Conservation (phyloP, 805 yeast genomes). For the Saccharomycopsis amapae region DNA sequence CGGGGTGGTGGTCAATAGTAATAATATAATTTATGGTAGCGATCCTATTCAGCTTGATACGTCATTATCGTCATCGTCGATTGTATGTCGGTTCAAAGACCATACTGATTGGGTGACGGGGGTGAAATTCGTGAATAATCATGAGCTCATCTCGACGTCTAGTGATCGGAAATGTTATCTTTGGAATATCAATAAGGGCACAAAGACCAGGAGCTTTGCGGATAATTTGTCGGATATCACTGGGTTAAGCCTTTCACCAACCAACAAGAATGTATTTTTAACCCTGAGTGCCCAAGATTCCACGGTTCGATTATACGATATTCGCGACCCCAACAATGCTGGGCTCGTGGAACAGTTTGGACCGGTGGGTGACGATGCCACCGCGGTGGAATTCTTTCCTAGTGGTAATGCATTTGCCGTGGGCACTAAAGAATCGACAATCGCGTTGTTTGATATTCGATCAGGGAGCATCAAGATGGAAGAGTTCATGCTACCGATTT, state of each 20-base stretch:
- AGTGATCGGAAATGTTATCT: slow-evolving; percentile 63
- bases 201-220: slow-evolving; percentile 43
- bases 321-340: slow-evolving; percentile 35
- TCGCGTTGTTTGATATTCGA: slow-evolving; percentile 67
- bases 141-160: slow-evolving; percentile 45
- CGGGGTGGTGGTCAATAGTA: not conserved
- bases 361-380: slow-evolving; percentile 59
- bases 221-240: slow-evolving; percentile 73
- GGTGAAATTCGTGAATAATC: slow-evolving; percentile 55
- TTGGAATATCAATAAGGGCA: slow-evolving; percentile 72
- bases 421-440: slow-evolving; percentile 74
- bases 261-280: slow-evolving; percentile 29
- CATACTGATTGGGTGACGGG: slow-evolving; percentile 80
- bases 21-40: slow-evolving; percentile 4
- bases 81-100: slow-evolving; percentile 47
- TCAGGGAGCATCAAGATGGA: slow-evolving; percentile 50
- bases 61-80: slow-evolving; percentile 6
- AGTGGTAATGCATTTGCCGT: slow-evolving; percentile 63
- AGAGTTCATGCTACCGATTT: slow-evolving; percentile 24
- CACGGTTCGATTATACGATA: slow-evolving; percentile 56
- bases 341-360: slow-evolving; percentile 42
- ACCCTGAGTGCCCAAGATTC: slow-evolving; percentile 47
- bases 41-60: slow-evolving; percentile 3
- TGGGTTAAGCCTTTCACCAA: slow-evolving; percentile 31
- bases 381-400: slow-evolving; percentile 54